Evolutionary conservation across 1,284 basidiomycete genomes (phyloP).

Genomic region (Cystobasidium slooffiae): DNA sequence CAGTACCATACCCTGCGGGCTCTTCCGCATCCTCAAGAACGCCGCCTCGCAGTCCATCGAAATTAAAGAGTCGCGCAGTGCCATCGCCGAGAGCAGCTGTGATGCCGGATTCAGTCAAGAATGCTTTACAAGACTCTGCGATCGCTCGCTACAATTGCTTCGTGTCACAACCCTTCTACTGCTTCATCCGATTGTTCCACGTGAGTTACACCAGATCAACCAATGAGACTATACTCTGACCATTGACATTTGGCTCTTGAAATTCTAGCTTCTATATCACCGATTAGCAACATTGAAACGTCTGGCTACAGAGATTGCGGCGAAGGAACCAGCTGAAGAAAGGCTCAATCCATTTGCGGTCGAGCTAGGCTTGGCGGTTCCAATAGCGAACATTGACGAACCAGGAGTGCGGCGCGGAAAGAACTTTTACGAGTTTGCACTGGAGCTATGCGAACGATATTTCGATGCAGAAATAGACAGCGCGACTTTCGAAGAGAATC

Average conservation of each 20-base stretch:
- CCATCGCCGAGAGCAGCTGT: constrained; percentile 12
- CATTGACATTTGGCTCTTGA: constrained; percentile 38
- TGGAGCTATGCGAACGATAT: constrained; percentile 87
- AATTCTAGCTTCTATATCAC: constrained; percentile 75
- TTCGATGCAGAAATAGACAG: constrained; percentile 93
- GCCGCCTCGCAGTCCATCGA: constrained; percentile 28
- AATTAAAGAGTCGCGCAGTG: constrained; percentile 19
- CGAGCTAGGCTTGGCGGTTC: constrained; percentile 59
- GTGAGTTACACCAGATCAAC: constrained; percentile 61
- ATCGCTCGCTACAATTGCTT: constrained; percentile 68
- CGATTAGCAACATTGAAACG: constrained; percentile 79
- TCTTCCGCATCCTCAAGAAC: background rate
- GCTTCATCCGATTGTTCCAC: constrained; percentile 82
- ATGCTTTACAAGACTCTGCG: background rate
- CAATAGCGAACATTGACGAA: constrained; percentile 50
- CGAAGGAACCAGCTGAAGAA: constrained; percentile 48
- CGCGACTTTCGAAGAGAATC: constrained; percentile 89
- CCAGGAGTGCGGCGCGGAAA: constrained; percentile 56
- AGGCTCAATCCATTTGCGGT: constrained; percentile 63
- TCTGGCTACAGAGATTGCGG: constrained; percentile 63
- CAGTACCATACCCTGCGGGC: constrained; percentile 15
- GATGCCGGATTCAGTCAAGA: constrained; percentile 1
- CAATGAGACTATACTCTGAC: constrained; percentile 19
- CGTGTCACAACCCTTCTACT: constrained; percentile 90
- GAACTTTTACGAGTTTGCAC: constrained; percentile 81